Conservation (phyloP, 495 filamentous ascomycete species). For the Penicillium ucsense region DNA sequence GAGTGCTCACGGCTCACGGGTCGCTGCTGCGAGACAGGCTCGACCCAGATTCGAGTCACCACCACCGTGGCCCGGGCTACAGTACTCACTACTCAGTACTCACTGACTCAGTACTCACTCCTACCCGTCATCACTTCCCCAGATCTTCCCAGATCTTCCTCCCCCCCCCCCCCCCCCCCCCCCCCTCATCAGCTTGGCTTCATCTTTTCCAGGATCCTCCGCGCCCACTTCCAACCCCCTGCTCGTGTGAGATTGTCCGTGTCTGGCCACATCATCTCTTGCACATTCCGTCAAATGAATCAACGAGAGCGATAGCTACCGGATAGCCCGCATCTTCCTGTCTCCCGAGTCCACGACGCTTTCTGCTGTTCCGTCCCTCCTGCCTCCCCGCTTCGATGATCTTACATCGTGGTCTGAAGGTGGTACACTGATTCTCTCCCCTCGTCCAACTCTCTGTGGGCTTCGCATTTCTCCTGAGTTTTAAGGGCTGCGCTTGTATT, state of each 20-base stretch:
- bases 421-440: constrained; percentile 30
- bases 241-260: neutral
- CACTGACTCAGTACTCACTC: no score
- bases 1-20: no score
- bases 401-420: constrained; percentile 22
- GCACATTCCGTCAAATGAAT: constrained; percentile 9
- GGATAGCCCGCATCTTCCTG: constrained; percentile 2
- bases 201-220: no score
- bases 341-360: neutral
- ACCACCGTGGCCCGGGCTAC: no score
- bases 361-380: constrained; percentile 16
- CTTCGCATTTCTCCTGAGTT: constrained; percentile 14
- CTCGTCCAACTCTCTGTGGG: constrained; percentile 9
- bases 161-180: constrained; percentile 3
- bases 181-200: no score
- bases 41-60: no score
- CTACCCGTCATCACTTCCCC: no score
- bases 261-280: neutral
- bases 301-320: constrained; percentile 7
- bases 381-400: constrained; percentile 41
- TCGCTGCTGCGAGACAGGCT: no score
- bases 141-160: neutral
- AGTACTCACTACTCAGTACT: no score
- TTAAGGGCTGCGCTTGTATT: constrained; percentile 18
- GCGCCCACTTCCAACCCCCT: neutral